A percentile compares a stretch with the other conserved stretches of the same genome.
Conservation (phyloP, 1,284 basidiomycete genomes). For the Nidula niveotomentosa region DNA sequence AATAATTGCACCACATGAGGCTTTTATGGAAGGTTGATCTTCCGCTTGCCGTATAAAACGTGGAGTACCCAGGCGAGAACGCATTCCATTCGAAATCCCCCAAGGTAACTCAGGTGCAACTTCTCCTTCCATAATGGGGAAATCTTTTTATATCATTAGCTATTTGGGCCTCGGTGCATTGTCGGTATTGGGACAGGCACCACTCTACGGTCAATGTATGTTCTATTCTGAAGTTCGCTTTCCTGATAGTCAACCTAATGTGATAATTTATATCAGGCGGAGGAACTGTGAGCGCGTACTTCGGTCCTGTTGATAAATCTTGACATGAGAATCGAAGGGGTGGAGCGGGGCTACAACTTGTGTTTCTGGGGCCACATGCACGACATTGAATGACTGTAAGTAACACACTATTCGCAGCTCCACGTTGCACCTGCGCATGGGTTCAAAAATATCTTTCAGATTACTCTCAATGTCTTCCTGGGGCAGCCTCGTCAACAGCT, state of each 20-base stretch:
- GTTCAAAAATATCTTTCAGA: background rate
- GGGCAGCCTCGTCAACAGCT: background rate
- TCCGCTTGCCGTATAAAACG: too few relatives aligned
- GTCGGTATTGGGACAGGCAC: background rate
- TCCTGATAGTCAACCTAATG: background rate
- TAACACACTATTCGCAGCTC: background rate
- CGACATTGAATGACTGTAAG: background rate
- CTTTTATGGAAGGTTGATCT: too few relatives aligned
- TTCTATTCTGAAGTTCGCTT: background rate
- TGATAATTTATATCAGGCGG: background rate
- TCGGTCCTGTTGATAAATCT: background rate
- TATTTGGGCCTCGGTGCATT: background rate
- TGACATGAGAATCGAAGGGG: background rate
- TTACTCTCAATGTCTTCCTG: slow-evolving; percentile 1
- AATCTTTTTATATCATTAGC: background rate
- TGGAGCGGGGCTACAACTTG: background rate
- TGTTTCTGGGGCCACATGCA: background rate
- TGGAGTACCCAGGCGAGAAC: too few relatives aligned
- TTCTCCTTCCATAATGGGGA: background rate
- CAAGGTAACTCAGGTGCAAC: background rate
- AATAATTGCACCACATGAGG: too few relatives aligned
- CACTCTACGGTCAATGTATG: background rate
- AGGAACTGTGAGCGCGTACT: background rate
- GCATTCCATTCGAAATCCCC: too few relatives aligned
- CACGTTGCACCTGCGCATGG: background rate